These are phyloP conservation scores for Capronia epimyces DNA, from an alignment of 2,329 filamentous ascomycete genomes.

Conservation along the genomic window DNA sequence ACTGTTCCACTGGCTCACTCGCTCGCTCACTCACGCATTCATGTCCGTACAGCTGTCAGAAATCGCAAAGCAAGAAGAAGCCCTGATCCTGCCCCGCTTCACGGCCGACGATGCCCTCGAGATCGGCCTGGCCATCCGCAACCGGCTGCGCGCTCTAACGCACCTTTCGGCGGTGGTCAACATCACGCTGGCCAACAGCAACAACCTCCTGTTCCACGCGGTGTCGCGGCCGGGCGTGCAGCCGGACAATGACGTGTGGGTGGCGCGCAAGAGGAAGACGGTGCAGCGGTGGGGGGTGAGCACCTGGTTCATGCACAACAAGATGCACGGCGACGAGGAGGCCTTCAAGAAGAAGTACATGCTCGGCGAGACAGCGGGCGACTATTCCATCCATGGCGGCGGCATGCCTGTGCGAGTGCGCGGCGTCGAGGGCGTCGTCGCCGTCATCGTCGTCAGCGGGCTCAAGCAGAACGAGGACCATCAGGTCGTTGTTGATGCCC, in stretches of 20 bases:
- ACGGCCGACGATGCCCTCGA: slow-evolving; percentile 37
- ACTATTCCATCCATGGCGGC: slow-evolving; percentile 74
- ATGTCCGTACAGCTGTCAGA: slow-evolving; percentile 16
- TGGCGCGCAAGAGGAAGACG: slow-evolving; percentile 63
- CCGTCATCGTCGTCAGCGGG: slow-evolving; percentile 64
- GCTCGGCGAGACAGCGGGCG: slow-evolving; percentile 50
- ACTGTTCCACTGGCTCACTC: no score
- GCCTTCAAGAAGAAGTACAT: slow-evolving; percentile 62
- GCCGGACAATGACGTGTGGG: slow-evolving; percentile 68
- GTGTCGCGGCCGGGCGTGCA: slow-evolving; percentile 61
- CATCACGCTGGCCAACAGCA: slow-evolving; percentile 36
- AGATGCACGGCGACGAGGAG: slow-evolving; percentile 59
- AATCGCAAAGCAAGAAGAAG: slow-evolving; percentile 22
- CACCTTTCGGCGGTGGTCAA: slow-evolving; percentile 38
- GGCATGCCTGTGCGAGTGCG: slow-evolving; percentile 66
- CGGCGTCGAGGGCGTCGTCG: slow-evolving; percentile 70
- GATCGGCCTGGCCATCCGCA: slow-evolving; percentile 37
- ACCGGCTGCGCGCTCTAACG: slow-evolving; percentile 35
- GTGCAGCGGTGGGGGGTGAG: slow-evolving; percentile 65
- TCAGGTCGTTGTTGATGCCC: slow-evolving; percentile 64
- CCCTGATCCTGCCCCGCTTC: slow-evolving; percentile 36
- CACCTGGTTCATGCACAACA: slow-evolving; percentile 67
- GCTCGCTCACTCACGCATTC: not conserved
- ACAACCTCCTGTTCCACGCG: slow-evolving; percentile 64
- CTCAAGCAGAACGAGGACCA: slow-evolving; percentile 74